These are phyloP conservation scores for Solanum infundibuliforme DNA, from an alignment of 257 asterid genomes.

Conservation along the genomic window DNA sequence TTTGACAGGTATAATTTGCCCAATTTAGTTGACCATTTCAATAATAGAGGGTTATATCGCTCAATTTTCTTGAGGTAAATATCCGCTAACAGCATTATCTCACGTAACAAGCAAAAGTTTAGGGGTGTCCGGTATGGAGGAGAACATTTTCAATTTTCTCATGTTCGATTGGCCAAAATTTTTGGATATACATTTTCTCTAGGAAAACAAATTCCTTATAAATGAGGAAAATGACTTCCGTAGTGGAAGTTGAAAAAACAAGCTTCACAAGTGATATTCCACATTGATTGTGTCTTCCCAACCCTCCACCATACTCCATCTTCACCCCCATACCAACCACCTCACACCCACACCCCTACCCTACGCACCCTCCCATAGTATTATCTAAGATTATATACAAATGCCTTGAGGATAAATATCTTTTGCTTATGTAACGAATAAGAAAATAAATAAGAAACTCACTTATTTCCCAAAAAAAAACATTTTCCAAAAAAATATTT, in stretches of 20 bases:
- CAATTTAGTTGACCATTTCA: slow-evolving; percentile 83
- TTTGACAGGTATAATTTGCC: slow-evolving; percentile 63
- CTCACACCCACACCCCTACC: background rate
- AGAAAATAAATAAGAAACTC: background rate
- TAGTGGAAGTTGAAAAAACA: background rate
- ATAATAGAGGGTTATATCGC: slow-evolving; percentile 83
- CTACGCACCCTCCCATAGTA: background rate
- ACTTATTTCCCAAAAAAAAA: background rate
- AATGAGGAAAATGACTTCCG: background rate
- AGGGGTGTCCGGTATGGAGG: background rate
- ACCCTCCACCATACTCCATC: background rate
- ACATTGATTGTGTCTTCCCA: background rate
- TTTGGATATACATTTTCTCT: background rate
- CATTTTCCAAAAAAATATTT: background rate
- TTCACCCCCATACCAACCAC: background rate
- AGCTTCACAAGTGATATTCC: background rate
- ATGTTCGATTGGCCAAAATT: background rate
- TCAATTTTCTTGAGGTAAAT: slow-evolving; percentile 78
- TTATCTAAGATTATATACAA: background rate
- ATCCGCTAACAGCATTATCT: background rate
- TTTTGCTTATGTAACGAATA: background rate
- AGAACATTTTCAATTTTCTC: background rate
- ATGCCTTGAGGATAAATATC: background rate
- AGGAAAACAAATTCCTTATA: background rate
- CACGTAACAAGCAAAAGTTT: background rate